Conservation (phyloP, 2,329 filamentous ascomycete genomes). For the Fusarium chuoi region DNA sequence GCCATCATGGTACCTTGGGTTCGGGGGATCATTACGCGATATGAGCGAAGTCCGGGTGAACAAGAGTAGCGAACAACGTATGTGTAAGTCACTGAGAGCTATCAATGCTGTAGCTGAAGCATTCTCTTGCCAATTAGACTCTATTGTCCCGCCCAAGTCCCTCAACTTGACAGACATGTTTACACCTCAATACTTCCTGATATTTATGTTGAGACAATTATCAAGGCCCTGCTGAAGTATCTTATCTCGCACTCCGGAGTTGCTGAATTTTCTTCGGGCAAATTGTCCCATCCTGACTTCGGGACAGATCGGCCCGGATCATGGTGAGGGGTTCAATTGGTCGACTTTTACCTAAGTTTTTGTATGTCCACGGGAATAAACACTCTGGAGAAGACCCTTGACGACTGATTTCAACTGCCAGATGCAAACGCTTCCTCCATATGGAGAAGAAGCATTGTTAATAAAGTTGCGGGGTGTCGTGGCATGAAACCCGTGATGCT, state of each 20-base stretch:
- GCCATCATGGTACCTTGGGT: constrained; percentile 36
- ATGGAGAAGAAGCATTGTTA: background rate
- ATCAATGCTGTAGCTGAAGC: background rate
- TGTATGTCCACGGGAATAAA: constrained; percentile 1
- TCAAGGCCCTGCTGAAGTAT: constrained; percentile 25
- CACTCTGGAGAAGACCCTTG: background rate
- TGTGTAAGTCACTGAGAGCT: background rate
- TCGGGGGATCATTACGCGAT: constrained; percentile 40
- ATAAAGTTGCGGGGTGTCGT: background rate
- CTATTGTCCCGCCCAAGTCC: too few species aligned
- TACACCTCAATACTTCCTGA: constrained; percentile 17
- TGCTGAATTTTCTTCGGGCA: constrained; percentile 24
- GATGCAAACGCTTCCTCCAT: background rate
- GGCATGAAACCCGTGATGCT: background rate
- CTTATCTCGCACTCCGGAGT: constrained; percentile 15
- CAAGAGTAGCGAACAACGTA: constrained; percentile 1
- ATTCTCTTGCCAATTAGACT: background rate
- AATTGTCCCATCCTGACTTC: constrained; percentile 24
- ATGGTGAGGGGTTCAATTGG: constrained; percentile 17
- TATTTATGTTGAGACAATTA: constrained; percentile 40
- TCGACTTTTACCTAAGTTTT: background rate
- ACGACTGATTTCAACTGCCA: background rate
- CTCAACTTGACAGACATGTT: background rate
- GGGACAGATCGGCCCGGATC: constrained; percentile 29
- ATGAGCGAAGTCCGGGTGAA: constrained; percentile 34